Conservation (phyloP, 1,284 basidiomycete genomes). For the Ustilago esculenta region DNA sequence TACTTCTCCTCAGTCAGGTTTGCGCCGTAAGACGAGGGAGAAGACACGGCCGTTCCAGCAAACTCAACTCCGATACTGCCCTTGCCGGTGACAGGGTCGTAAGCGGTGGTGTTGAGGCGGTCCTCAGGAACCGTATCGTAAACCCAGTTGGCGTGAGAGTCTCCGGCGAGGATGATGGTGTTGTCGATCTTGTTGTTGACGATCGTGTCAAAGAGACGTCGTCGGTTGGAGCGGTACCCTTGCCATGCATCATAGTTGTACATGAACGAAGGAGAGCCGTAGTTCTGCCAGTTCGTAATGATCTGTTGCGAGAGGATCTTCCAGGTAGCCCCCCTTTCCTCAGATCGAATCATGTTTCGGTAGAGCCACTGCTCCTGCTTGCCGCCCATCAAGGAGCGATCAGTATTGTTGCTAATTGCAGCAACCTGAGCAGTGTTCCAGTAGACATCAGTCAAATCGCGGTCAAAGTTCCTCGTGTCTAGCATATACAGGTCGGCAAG, state of each 20-base stretch:
- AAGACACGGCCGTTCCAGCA: constrained; percentile 75
- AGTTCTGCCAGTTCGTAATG: constrained; percentile 42
- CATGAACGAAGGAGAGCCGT: constrained; percentile 68
- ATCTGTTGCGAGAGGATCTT: constrained; percentile 72
- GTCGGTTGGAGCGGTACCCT: constrained; percentile 74
- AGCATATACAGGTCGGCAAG: constrained; percentile 68
- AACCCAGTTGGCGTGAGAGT: constrained; percentile 72
- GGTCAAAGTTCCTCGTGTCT: constrained; percentile 76
- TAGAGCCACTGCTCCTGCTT: constrained; percentile 75
- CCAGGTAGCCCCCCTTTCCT: constrained; percentile 71
- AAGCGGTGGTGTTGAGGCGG: constrained; percentile 65
- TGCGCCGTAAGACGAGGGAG: constrained; percentile 71
- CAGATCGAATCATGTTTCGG: constrained; percentile 70
- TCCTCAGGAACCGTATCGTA: constrained; percentile 49
- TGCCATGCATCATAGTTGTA: constrained; percentile 75
- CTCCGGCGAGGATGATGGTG: constrained; percentile 71
- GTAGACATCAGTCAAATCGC: constrained; percentile 75
- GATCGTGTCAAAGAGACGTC: constrained; percentile 73
- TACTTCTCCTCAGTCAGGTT: constrained; percentile 69
- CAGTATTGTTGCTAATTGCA: constrained; percentile 49
- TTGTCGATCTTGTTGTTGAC: constrained; percentile 72
- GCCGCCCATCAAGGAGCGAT: constrained; percentile 70
- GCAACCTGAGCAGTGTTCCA: constrained; percentile 71
- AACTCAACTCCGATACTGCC: constrained; percentile 75
- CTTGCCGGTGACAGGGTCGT: constrained; percentile 72